Evolutionary conservation across 2,329 filamentous ascomycete genomes (phyloP).

Genomic region (Penicillium sp.): DNA sequence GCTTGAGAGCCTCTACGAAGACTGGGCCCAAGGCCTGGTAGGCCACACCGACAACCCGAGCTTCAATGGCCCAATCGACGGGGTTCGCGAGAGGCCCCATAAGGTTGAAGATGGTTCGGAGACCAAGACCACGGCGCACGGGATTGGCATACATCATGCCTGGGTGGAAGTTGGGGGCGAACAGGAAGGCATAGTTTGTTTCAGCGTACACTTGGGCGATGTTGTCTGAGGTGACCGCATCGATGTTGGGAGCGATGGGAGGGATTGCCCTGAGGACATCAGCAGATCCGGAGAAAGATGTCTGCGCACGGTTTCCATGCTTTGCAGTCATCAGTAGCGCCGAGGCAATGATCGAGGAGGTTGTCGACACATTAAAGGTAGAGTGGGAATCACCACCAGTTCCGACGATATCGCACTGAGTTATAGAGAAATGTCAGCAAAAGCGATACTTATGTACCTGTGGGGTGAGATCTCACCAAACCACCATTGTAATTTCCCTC

Average conservation of each 20-base stretch:
- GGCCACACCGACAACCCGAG: conserved; percentile 89
- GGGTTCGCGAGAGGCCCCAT: conserved; percentile 91
- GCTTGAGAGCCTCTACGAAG: conserved; percentile 79
- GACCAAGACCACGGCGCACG: conserved; percentile 82
- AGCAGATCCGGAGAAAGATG: conserved; percentile 91
- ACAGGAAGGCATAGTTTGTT: conserved; percentile 93
- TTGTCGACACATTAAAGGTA: conserved; percentile 98
- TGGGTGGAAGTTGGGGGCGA: conserved; percentile 93
- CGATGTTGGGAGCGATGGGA: conserved; percentile 71
- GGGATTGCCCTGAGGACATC: conserved; percentile 78
- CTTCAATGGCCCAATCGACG: conserved; percentile 79
- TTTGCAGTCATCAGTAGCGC: conserved; percentile 84
- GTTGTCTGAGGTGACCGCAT: conserved; percentile 69
- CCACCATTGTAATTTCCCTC: conserved; percentile 80
- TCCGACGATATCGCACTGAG: conserved; percentile 85
- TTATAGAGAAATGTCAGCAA: background rate
- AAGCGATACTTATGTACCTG: background rate
- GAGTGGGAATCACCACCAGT: conserved; percentile 95
- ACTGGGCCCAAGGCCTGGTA: conserved; percentile 81
- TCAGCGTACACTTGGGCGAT: conserved; percentile 70
- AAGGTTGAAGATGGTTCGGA: conserved; percentile 97
- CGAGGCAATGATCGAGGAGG: conserved; percentile 86
- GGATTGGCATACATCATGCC: conserved; percentile 88
- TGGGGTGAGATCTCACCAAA: conserved; percentile 56
- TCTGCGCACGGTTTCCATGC: conserved; percentile 93